Base-by-base conservation (phyloP, 495 filamentous ascomycete species). In the Xylaria flabelliformis region DNA sequence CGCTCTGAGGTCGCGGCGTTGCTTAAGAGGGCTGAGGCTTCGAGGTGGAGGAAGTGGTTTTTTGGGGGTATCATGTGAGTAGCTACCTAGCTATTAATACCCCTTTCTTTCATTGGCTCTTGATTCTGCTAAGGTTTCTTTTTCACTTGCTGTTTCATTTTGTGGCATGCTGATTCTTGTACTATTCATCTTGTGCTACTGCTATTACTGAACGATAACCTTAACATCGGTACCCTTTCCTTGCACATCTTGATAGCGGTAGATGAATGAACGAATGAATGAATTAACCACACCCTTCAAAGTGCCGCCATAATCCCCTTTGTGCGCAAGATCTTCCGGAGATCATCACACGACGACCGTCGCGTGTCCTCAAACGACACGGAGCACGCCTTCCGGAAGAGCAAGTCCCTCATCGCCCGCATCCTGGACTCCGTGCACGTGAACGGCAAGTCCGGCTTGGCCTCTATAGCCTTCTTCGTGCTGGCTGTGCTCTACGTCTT, bases 401-500 rank as follows among this genome's bases (percentile, higher is more conserved):
- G 80, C 77, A 82, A 80, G 77, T 76, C 75, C 12, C 78, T 86
- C 3, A 73, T 85, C 66, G 64, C 76, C 24, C 79, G 83, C 41
- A 84, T 86, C 62, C 67, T 85, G 21, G 77, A 76, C 61, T 79
- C 76, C 1, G 73, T 81, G 2, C 48, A 36, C 4, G n/a, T 1
- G 13, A 71, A 74, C 19, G 77, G 82, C 32, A 82, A 81, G 46
- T 66, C 75, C 39, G 80, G 82, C 7, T 48, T 85, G 9, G 82
- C 82, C 3, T 83, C 82, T 3, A 44, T 85, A n/a, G 80, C 83
- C 29, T 83, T 83, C 70, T 80, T 86, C 26, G 83, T 86, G 13
- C 80, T 86, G 59, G 79, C 84, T 39, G 79, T 83, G 12, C 67
- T 86, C 46, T 86, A 85, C 67, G 78, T 86, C 41, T 86, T 86